Evolutionary conservation across 2,329 filamentous ascomycete species (phyloP).

Genomic region (Phaeosphaeria sp.): DNA sequence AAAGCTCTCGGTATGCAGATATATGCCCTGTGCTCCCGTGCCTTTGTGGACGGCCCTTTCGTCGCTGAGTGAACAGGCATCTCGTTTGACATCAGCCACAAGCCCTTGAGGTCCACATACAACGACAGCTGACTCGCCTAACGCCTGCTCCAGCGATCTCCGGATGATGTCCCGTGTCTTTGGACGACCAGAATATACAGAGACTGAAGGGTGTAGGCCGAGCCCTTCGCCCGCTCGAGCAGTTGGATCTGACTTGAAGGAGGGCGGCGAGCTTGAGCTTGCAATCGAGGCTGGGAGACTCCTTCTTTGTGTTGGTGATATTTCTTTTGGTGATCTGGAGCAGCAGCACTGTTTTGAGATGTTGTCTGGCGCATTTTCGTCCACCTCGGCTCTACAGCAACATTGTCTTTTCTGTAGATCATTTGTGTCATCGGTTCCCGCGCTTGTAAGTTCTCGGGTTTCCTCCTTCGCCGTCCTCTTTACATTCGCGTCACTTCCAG

Average conservation of each 20-base stretch:
- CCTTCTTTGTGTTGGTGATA: background rate
- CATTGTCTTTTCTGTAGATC: constrained; percentile 47
- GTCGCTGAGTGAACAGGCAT: constrained; percentile 65
- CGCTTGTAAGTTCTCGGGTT: constrained; percentile 30
- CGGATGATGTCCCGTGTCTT: constrained; percentile 60
- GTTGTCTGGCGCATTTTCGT: constrained; percentile 43
- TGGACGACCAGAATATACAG: constrained; percentile 60
- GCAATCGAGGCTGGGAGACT: constrained; percentile 14
- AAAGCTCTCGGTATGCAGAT: constrained; percentile 66
- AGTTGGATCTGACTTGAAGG: constrained; percentile 1
- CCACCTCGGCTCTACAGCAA: constrained; percentile 58
- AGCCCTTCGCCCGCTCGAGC: constrained; percentile 5
- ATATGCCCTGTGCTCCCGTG: constrained; percentile 70
- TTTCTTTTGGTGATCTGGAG: constrained; percentile 5
- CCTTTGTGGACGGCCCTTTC: constrained; percentile 73
- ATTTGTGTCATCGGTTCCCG: constrained; percentile 7
- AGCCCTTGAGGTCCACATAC: constrained; percentile 67
- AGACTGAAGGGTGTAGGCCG: constrained; percentile 42
- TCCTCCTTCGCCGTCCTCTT: constrained; percentile 19
- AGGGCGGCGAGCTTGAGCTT: constrained; percentile 15
- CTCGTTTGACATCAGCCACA: constrained; percentile 61
- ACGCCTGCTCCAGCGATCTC: constrained; percentile 63
- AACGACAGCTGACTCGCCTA: constrained; percentile 68
- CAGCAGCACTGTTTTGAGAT: constrained; percentile 24
- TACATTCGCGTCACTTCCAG: constrained; percentile 22